Evolutionary conservation across 306 rosid genomes (phyloP), one percentile per base, ranked within the genome.

Genomic region (Bauhinia variegata): DNA sequence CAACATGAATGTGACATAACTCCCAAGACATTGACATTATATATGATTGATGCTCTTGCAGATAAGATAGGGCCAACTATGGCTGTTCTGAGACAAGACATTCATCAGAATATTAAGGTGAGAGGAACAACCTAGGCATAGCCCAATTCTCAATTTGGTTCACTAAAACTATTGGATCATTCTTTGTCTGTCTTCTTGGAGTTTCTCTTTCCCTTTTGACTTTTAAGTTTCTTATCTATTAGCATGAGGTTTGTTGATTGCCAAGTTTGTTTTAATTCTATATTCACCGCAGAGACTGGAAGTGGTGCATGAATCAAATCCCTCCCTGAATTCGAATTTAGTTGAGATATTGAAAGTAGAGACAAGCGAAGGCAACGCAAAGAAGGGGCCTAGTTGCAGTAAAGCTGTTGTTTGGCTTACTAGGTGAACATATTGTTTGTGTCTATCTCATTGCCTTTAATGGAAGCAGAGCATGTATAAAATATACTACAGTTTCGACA

Each of bases 41-140:
- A 63, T 48, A 17, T 67, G 38, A 23, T 36, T 51, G 53, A 53
- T 56, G 4, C 11, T 67, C 23, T 51, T 83, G 84, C 87, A 93
- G 99, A 93, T 85, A 90, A 88, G 87, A 86, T 93, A 59, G 99
- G 97, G 6, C 99, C 99, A 44, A 86, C 90, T 6, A 93, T 93
- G 99, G 81, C 86, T 64, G 99, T 93, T 78, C 49, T 93, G 59
- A 83, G 97, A 71, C 88, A 93, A 63, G 97, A 93, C 65, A 68
- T 93, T 73, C 66, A 85, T 71, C 92, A 88, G 49, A 93, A 93
- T 74, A 88, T 93, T 70, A 83, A 76, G 97, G 97, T 93, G 58
- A 43, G n/a, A 41, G 13, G 44, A 12, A 18, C 63, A 44, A 54
- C 19, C 17, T 9, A 8, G 44, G 36, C 54, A 19, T 34, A 30